A percentile compares a stretch with the other conserved stretches of the same genome.
These are phyloP conservation scores for Blumeria graminis DNA, from an alignment of 2,329 filamentous ascomycete genomes.

Conservation along the genomic window DNA sequence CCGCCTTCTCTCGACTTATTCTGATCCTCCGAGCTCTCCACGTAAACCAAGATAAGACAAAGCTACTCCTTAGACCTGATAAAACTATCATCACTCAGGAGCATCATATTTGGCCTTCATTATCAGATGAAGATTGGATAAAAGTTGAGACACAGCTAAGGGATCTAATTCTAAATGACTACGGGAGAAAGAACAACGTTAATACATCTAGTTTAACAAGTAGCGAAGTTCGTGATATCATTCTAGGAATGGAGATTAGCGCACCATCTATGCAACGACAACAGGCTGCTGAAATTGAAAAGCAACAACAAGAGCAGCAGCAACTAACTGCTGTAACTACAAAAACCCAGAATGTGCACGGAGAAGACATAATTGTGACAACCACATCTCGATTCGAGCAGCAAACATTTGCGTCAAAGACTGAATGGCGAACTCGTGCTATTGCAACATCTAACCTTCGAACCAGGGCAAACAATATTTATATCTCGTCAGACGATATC, in stretches of 20 bases:
- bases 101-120: conserved; percentile 92
- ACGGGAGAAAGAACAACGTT: conserved; percentile 99
- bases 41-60: conserved; percentile 96
- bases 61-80: conserved; percentile 79
- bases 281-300: conserved; percentile 95
- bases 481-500: conserved; percentile 88
- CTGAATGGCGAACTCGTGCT: conserved; percentile 89
- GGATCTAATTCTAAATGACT: conserved; percentile 91
- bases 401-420: conserved; percentile 94
- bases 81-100: conserved; percentile 97
- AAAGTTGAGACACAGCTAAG: conserved; percentile 95
- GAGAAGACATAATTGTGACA: conserved; percentile 93
- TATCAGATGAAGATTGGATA: conserved; percentile 94
- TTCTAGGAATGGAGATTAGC: conserved; percentile 97
- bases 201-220: conserved; percentile 92
- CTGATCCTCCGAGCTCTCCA: conserved; percentile 85
- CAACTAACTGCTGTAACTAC: conserved; percentile 94
- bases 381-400: conserved; percentile 97
- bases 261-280: conserved; percentile 95
- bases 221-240: conserved; percentile 94
- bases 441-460: conserved; percentile 92
- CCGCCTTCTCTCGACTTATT: conserved; percentile 85
- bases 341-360: conserved; percentile 90
- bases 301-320: conserved; percentile 90
- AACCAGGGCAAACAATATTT: conserved; percentile 91